These are phyloP conservation scores for Sporodiniella umbellata DNA, from an alignment of 371 early-diverging fungal genomes.

Conservation along the genomic window DNA sequence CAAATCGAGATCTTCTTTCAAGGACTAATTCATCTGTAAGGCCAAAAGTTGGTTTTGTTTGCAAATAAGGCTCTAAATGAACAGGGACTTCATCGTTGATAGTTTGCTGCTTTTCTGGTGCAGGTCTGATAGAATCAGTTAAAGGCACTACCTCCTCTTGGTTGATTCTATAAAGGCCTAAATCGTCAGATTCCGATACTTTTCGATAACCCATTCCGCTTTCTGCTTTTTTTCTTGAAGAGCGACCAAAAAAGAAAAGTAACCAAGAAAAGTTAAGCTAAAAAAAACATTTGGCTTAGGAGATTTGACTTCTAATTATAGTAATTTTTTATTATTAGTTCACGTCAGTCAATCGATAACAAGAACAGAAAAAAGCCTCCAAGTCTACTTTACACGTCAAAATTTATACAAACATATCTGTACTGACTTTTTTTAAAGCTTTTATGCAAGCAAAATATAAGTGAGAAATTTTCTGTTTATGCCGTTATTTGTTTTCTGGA, in stretches of 20 bases:
- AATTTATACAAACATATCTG: no score
- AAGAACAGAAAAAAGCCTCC: no score
- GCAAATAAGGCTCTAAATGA: conserved; percentile 67
- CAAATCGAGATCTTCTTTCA: conserved; percentile 59
- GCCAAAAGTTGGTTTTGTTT: conserved; percentile 65
- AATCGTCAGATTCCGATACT: conserved; percentile 12
- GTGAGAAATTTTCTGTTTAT: no score
- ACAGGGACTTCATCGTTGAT: conserved; percentile 57
- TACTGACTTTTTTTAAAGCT: no score
- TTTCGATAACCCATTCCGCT: conserved; percentile 17
- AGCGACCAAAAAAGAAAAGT: background rate
- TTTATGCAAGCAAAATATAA: no score
- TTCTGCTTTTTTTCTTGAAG: background rate
- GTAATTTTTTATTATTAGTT: no score
- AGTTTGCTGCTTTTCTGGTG: conserved; percentile 7
- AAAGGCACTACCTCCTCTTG: conserved; percentile 25
- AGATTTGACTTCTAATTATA: no score
- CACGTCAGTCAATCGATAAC: no score
- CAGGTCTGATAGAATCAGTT: conserved; percentile 2
- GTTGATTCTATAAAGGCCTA: conserved; percentile 10
- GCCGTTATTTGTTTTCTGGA: no score
- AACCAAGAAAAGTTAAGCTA: background rate
- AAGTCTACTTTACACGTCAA: no score
- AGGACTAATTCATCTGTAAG: conserved; percentile 53
- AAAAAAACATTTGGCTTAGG: background rate